These are phyloP conservation scores for Colletotrichum salicis DNA, from an alignment of 2,329 filamentous ascomycete species.

Conservation along the genomic window DNA sequence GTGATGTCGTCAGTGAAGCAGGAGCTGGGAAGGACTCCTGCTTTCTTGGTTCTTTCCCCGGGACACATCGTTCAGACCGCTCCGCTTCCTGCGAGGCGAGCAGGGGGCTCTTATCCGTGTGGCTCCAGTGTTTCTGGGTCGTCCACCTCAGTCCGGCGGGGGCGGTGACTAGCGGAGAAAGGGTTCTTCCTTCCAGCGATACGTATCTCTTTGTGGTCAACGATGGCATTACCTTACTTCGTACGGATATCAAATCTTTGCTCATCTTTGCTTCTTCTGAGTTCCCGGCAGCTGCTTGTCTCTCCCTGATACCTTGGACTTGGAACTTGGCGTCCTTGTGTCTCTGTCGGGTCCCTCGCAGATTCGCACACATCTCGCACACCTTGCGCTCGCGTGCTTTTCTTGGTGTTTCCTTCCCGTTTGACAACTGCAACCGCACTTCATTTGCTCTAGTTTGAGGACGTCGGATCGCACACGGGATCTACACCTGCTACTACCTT, in stretches of 20 bases:
- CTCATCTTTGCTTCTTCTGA: background rate
- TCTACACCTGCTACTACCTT: background rate
- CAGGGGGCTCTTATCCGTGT: background rate
- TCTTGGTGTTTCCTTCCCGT: conserved; percentile 4
- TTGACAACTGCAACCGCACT: conserved; percentile 2
- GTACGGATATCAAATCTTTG: background rate
- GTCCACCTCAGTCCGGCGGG: no score
- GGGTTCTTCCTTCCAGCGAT: background rate
- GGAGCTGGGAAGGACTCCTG: background rate
- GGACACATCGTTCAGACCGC: background rate
- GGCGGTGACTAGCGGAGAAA: background rate
- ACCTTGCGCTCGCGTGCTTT: background rate
- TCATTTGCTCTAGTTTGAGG: background rate
- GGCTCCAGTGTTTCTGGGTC: background rate
- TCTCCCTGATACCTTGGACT: background rate
- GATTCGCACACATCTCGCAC: background rate
- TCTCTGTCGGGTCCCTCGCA: background rate
- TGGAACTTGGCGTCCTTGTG: background rate
- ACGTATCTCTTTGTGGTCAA: background rate
- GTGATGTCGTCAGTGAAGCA: background rate
- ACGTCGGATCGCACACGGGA: conserved; percentile 3
- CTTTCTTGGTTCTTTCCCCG: background rate
- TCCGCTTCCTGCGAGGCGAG: background rate
- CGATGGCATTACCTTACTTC: no score
- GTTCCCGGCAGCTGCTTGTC: background rate